Conservation (phyloP, 2,329 filamentous ascomycete species). For the Alternaria panax region DNA sequence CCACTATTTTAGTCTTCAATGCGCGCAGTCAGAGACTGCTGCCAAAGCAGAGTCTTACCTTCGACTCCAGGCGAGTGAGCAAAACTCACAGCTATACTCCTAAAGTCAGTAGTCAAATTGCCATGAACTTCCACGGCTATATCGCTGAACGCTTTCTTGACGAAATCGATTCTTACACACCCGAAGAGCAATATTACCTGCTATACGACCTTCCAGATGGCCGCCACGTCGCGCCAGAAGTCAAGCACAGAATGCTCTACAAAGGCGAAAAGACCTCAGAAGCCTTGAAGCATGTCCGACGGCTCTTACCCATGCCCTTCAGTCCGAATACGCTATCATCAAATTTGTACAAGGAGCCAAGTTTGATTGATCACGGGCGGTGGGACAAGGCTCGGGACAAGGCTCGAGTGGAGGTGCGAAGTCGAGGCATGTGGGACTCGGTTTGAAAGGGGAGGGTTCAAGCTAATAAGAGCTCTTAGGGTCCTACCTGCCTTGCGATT, state of each 20-base stretch:
- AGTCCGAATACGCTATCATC: neutral
- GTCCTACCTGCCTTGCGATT: neutral
- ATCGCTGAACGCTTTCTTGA: neutral
- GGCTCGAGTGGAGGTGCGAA: constrained; percentile 1
- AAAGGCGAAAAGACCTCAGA: neutral
- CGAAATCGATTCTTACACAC: neutral
- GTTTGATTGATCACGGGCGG: constrained; percentile 17
- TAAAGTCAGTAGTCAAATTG: neutral
- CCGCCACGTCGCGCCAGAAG: neutral
- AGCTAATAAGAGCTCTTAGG: neutral
- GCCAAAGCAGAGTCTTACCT: neutral
- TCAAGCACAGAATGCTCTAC: neutral
- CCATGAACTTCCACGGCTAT: neutral
- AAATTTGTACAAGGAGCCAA: neutral
- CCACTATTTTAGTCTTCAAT: accelerated
- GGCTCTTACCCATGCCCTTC: neutral
- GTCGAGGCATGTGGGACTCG: neutral
- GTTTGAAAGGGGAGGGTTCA: accelerated
- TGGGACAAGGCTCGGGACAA: constrained; percentile 10
- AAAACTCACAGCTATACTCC: neutral
- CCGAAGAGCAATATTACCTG: neutral
- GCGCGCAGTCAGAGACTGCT: neutral
- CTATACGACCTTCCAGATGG: neutral
- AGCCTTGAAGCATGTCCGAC: neutral
- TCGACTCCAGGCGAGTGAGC: neutral